Evolutionary conservation across 2,329 filamentous ascomycete species (phyloP), one percentile per base, ranked within the genome.

Genomic region (Hysterium pulicare): DNA sequence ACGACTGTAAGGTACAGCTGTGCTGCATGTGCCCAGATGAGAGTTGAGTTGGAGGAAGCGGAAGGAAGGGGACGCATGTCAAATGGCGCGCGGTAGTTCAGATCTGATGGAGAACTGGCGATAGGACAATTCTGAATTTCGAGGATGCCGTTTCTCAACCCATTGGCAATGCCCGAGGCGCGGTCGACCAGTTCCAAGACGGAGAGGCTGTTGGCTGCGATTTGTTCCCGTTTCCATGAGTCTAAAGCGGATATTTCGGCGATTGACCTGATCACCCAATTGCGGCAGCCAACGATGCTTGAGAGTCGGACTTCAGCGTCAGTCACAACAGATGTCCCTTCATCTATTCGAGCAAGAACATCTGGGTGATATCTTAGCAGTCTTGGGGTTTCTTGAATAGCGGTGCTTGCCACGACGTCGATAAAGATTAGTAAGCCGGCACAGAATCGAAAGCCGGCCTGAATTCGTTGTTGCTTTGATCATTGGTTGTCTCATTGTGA

Each of bases 371-470:
- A 39, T 1, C 13, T 16, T 8, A 40, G 13, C 28, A 53, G 45
- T 36, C 28, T 42, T 10, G 48, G 48, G 3, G 28, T 20, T 24
- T 44, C 15, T 36, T 44, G 32, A 26, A 41, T 24, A 16, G 40
- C 33, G 10, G 46, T 51, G 39, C 46, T 51, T 30, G 40, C 42
- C 5, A 53, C 33, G 10, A 44, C 40, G 31, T 53, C 48, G n/a
- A 50, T 38, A 34, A 53, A 53, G 16, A 53, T 38, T 26, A 53
- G 39, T 7, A 50, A 38, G 28, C 39, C 48, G 11, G 48, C 40
- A 39, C 36, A 48, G 20, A 53, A 53, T 11, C 45, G 41, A 22
- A 53, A 53, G 3, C 47, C 48, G 9, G 44, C 38, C 30, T 53
- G 45, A n/a, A n/a, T n/a, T n/a, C n/a, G n/a, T n/a, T n/a, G n/a